phyloP scores from a whole-genome alignment of 2,329 filamentous ascomycete genomes.

The Elsinoe perseae region DNA sequence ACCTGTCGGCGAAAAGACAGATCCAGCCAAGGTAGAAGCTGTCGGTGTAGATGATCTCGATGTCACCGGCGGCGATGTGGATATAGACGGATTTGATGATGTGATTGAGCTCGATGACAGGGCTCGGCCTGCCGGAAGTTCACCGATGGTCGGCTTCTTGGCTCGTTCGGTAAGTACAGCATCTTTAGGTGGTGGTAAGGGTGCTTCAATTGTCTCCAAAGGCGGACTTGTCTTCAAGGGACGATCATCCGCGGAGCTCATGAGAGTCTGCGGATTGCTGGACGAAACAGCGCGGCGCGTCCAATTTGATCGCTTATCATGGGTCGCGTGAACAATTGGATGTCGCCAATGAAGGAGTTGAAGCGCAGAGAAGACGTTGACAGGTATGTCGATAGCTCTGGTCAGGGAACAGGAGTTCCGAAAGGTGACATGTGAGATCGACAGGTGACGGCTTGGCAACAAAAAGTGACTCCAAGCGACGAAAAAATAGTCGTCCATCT shows the following conservation, averaged over 20 bases:
- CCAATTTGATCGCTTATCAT: neutral
- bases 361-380: neutral
- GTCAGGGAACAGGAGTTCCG: neutral
- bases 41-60: conserved; percentile 5
- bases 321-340: neutral
- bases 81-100: neutral
- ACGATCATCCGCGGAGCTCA: conserved; percentile 13
- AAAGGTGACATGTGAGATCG: conserved; percentile 3
- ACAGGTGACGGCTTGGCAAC: conserved; percentile 11
- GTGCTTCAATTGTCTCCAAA: neutral
- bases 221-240: conserved; percentile 6
- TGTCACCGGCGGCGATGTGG: conserved; percentile 2
- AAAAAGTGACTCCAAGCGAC: conserved; percentile 11
- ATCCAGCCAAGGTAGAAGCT: conserved; percentile 26
- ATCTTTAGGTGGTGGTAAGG: conserved; percentile 11
- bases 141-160: neutral
- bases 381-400: neutral
- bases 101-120: neutral
- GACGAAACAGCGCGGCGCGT: neutral
- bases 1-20: conserved; percentile 38
- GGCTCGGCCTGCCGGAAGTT: neutral
- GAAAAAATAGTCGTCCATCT: neutral
- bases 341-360: too few species aligned
- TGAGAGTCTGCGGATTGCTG: conserved; percentile 5
- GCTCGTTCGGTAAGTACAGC: neutral